Conservation (phyloP, 108 stramenopile species). For the Fragilariopsis cylindrus region DNA sequence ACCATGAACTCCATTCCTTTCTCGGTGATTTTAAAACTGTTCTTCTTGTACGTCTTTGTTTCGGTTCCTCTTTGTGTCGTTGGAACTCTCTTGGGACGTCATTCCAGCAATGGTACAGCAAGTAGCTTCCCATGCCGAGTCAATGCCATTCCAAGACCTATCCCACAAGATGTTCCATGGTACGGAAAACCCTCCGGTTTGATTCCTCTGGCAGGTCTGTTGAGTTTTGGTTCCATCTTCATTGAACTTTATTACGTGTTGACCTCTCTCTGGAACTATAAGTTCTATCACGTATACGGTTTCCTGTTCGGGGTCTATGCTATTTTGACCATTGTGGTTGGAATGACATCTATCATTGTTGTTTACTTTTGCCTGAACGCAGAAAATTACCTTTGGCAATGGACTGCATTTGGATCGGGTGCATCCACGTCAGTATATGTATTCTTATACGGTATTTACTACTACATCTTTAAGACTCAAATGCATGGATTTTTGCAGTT, state of each 20-base stretch:
- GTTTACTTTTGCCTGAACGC: slow-evolving; percentile 96
- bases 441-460: slow-evolving; percentile 96
- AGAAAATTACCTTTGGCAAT: slow-evolving; percentile 99
- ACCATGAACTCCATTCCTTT: slow-evolving; percentile 92
- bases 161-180: slow-evolving; percentile 92
- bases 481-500: slow-evolving; percentile 97
- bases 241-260: slow-evolving; percentile 97
- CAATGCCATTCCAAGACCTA: slow-evolving; percentile 95
- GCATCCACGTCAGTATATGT: slow-evolving; percentile 93
- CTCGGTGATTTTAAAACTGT: slow-evolving; percentile 87
- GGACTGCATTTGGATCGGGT: slow-evolving; percentile 92
- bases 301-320: slow-evolving; percentile 94
- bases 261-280: slow-evolving; percentile 96
- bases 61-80: slow-evolving; percentile 92
- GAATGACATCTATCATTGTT: slow-evolving; percentile 96
- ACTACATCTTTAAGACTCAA: slow-evolving; percentile 96
- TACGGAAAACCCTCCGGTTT: slow-evolving; percentile 90
- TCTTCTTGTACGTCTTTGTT: slow-evolving; percentile 92
- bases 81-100: slow-evolving; percentile 93
- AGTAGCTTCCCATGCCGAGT: slow-evolving; percentile 93
- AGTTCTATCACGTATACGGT: slow-evolving; percentile 99
- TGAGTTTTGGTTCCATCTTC: slow-evolving; percentile 96
- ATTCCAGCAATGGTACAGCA: slow-evolving; percentile 60
- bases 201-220: slow-evolving; percentile 86
- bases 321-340: slow-evolving; percentile 93